Evolutionary conservation across 2,329 filamentous ascomycete species (phyloP), one percentile per base, ranked within the genome.

Genomic region (Aaosphaeria pasadenensis): DNA sequence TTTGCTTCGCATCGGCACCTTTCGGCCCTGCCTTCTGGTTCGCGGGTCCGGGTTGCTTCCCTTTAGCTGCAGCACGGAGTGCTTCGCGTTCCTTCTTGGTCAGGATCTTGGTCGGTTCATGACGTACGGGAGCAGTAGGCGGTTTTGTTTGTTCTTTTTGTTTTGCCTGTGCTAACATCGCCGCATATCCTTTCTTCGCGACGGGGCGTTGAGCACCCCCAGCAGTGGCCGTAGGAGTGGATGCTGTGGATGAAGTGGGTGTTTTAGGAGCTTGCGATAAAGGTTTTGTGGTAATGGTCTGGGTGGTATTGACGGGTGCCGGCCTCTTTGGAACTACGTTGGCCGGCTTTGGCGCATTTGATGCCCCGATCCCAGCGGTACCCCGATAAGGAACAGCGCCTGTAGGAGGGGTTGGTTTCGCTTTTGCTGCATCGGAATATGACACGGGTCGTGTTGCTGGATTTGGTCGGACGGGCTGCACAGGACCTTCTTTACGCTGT

Each of bases 101-200:
- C n/a, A 78, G 70, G 60, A 84, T 86, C 57, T 88, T 86, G 1
- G 84, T 80, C 17, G 85, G 78, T 64, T 89, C 89, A 68, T 90
- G 86, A 63, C 89, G 87, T 56, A 90, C 88, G 57, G 83, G 84
- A 47, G 86, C 86, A 28, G 86, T 77, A 46, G 82, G 49, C 36
- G 63, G 60, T 47, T 70, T 69, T 4, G 62, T 59, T 11, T 69
- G 58, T 73, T 74, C 75, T 47, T 75, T 85, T 51, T 82, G 82
- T 60, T 87, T 84, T 31, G 83, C 88, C 56, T 86, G 80, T 47
- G 85, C 85, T 71, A 91, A 78, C 50, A 90, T 86, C 60, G 90
- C 87, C 35, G 84, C 82, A 65, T 84, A 91, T 0, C 86, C 85
- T 62, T 87, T 88, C 69, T 89, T 89, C 1, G 83, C 47, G 11